Evolutionary conservation across 352 stramenopile species (phyloP), one percentile per base, ranked within the genome.

Genomic region (Globisporangium acanthophoron): DNA sequence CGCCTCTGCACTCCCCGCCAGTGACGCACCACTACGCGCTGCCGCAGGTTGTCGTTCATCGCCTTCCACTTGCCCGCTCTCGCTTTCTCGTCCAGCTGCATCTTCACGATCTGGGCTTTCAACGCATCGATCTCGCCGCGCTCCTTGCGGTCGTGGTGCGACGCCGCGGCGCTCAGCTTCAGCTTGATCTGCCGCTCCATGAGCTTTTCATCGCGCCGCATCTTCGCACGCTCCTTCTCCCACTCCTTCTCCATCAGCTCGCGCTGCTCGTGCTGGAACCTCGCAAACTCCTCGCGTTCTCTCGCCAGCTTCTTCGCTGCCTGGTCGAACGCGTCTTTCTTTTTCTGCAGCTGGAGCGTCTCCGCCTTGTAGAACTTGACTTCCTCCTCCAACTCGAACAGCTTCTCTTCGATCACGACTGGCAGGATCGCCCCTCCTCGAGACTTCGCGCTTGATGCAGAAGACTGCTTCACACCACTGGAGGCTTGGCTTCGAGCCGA

Each of bases 331-430:
- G 78, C 74, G 1, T 88, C 65, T 49, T 85, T 88, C 47, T 74
- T 76, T 33, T 83, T 87, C 52, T 94, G 81, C 41, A 94, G 65
- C 58, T 87, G 80, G 6, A 93, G 58, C 5, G 83, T 93, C 56
- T 90, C 84, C 13, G 80, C 66, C 50, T 93, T 92, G 71, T 95
- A 92, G 44, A 90, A 86, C 53, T 81, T 89, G n/a, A 92, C 81
- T 39, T 94, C 86, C 66, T 88, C 78, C 64, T 95, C 83, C 6
- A 94, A 53, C 56, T 95, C 83, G 15, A 66, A 71, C 35, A 92
- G 56, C 27, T 92, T 92, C 57, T 94, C 80, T 69, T 94, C 79
- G n/a, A 92, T 80, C 13, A 85, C 77, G 16, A 76, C 62, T 9
- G 85, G 85, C 0, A 94, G 33, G 1, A 85, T 62, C 29, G 62